Percentiles rank a stretch among this genome's conserved stretches.
These are phyloP conservation scores for Mucor saturninus DNA, from an alignment of 371 early-diverging fungal genomes.

Conservation along the genomic window DNA sequence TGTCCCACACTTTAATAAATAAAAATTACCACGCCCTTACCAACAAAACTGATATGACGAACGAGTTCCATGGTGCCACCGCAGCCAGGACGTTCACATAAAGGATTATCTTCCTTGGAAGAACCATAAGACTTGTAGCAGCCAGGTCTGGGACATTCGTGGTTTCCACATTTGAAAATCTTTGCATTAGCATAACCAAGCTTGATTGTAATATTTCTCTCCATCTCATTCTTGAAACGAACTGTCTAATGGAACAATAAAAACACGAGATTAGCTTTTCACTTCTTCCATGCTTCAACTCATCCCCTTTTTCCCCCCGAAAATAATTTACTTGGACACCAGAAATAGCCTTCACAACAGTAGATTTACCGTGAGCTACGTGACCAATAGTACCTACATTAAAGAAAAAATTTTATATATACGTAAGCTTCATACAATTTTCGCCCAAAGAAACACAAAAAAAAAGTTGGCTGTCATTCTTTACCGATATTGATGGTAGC, in stretches of 20 bases:
- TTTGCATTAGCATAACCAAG: constrained; percentile 99
- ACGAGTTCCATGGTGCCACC: constrained; percentile 86
- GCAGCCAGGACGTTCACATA: constrained; percentile 94
- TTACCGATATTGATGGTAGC: constrained; percentile 99
- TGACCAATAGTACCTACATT: constrained; percentile 98
- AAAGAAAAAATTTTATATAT: constrained; percentile 18
- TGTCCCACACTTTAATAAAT: neutral
- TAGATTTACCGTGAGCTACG: constrained; percentile 99
- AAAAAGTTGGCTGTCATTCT: neutral
- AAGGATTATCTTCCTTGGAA: constrained; percentile 85
- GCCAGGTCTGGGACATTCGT: constrained; percentile 94
- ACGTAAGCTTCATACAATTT: constrained; percentile 1
- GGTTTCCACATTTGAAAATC: constrained; percentile 96
- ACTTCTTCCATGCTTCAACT: neutral
- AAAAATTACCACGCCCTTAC: constrained; percentile 17
- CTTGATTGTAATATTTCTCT: constrained; percentile 99
- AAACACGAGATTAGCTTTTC: neutral
- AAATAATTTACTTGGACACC: constrained; percentile 83
- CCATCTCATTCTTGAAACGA: constrained; percentile 99
- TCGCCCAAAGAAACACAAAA: too few relatives aligned
- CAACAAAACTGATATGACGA: constrained; percentile 99
- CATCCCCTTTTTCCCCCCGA: neutral
- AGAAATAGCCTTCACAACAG: constrained; percentile 99
- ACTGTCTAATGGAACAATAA: constrained; percentile 77
- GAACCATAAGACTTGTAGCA: constrained; percentile 93